These are phyloP conservation scores for Lecanicillium sp. DNA, from an alignment of 2,329 filamentous ascomycete species.

Conservation along the genomic window DNA sequence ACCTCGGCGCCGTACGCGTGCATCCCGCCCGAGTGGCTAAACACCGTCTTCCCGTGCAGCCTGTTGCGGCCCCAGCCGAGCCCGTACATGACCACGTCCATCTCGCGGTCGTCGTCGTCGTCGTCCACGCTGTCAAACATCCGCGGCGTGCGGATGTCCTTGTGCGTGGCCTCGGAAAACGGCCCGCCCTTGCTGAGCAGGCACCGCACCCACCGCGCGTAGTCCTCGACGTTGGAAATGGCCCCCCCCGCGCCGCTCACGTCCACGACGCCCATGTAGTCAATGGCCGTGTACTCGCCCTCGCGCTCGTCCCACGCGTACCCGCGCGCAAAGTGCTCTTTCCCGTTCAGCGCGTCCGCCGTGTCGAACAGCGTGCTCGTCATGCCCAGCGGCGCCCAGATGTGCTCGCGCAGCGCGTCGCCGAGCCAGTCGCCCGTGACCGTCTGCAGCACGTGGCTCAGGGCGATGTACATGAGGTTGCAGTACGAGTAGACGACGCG, in stretches of 20 bases:
- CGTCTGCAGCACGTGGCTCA: conserved; percentile 34
- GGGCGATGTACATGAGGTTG: conserved; percentile 39
- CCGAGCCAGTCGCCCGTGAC: conserved; percentile 27
- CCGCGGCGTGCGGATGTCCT: conserved; percentile 24
- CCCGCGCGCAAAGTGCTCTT: conserved; percentile 28
- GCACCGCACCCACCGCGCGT: conserved; percentile 25
- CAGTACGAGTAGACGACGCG: conserved; percentile 37
- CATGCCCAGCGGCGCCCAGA: conserved; percentile 38
- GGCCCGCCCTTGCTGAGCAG: conserved; percentile 22
- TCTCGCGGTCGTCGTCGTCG: neutral
- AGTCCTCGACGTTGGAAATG: conserved; percentile 32
- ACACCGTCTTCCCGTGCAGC: conserved; percentile 23
- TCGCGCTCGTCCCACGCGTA: conserved; percentile 29
- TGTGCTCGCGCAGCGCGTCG: conserved; percentile 28
- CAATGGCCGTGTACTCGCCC: conserved; percentile 18
- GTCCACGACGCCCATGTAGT: conserved; percentile 25
- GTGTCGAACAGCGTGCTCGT: conserved; percentile 27
- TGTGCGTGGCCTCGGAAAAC: conserved; percentile 19
- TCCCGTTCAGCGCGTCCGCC: conserved; percentile 16
- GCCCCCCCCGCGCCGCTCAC: conserved; percentile 35
- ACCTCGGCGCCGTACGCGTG: conserved; percentile 24
- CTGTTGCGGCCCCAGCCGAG: conserved; percentile 26
- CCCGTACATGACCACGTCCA: conserved; percentile 23
- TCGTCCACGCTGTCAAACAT: conserved; percentile 25
- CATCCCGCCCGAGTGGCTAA: conserved; percentile 26